Evolutionary conservation across 1,284 basidiomycete species (phyloP).

Genomic region (Pascua guehoae): DNA sequence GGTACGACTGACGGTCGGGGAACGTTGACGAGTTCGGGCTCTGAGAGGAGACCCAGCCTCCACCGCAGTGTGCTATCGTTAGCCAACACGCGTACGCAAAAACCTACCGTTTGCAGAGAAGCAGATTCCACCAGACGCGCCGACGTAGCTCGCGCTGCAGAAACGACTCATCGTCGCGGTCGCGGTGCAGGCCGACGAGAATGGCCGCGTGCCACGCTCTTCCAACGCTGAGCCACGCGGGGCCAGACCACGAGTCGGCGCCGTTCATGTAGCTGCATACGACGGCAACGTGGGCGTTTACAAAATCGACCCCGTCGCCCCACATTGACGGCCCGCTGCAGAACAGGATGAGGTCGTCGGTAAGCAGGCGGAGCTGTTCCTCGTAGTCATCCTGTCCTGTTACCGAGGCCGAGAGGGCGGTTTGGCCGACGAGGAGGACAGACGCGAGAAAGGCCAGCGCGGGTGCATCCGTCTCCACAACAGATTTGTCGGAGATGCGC

Average conservation of each 20-base stretch:
- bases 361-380: neutral
- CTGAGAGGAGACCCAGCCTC: neutral
- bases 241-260: neutral
- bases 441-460: neutral
- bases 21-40: neutral
- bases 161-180: neutral
- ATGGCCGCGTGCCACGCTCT: neutral
- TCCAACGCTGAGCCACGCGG: neutral
- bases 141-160: neutral
- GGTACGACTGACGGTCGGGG: neutral
- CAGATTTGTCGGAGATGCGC: neutral
- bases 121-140: neutral
- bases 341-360: slow-evolving; percentile 1
- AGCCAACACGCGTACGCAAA: too few relatives aligned
- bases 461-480: neutral
- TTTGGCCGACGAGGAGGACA: neutral
- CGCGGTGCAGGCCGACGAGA: neutral
- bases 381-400: neutral
- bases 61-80: neutral
- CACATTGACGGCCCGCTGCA: neutral
- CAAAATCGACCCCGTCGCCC: neutral
- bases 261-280: neutral
- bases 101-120: neutral
- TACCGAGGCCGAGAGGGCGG: too few relatives aligned
- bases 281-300: neutral